Evolutionary conservation across 805 yeast species (phyloP).

Genomic region (Saccharomycopsis babjevae): DNA sequence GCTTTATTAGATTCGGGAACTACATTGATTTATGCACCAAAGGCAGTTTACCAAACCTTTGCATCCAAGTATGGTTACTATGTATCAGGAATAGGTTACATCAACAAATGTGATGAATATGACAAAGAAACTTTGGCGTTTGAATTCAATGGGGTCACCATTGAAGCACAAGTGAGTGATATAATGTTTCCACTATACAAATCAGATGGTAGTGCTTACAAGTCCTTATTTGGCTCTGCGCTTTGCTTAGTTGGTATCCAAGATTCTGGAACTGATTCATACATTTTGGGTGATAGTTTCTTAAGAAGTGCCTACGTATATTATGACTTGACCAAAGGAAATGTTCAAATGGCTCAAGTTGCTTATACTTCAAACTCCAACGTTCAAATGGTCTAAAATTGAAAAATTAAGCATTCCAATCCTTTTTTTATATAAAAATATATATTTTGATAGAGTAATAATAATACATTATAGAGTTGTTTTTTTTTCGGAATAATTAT

Average conservation of each 20-base stretch:
- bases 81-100: slow-evolving; percentile 8
- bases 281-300: slow-evolving; percentile 35
- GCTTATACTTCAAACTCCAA: slow-evolving; percentile 19
- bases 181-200: slow-evolving; percentile 9
- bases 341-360: slow-evolving; percentile 48
- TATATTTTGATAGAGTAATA: background rate
- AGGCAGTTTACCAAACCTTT: slow-evolving; percentile 21
- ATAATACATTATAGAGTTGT: background rate
- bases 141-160: slow-evolving; percentile 1
- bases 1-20: slow-evolving; percentile 39
- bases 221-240: background rate
- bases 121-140: slow-evolving; percentile 1
- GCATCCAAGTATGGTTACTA: slow-evolving; percentile 16
- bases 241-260: slow-evolving; percentile 10
- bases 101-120: slow-evolving; percentile 9
- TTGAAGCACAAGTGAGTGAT: slow-evolving; percentile 5
- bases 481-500: background rate
- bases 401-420: background rate
- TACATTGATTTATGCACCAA: slow-evolving; percentile 36
- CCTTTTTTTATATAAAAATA: background rate
- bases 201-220: slow-evolving; percentile 2
- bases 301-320: slow-evolving; percentile 38
- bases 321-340: slow-evolving; percentile 47
- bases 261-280: slow-evolving; percentile 2
- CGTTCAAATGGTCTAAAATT: slow-evolving; percentile 7